Evolutionary conservation across 2,329 filamentous ascomycete genomes (phyloP).

Genomic region (Cryphonectria radicalis): DNA sequence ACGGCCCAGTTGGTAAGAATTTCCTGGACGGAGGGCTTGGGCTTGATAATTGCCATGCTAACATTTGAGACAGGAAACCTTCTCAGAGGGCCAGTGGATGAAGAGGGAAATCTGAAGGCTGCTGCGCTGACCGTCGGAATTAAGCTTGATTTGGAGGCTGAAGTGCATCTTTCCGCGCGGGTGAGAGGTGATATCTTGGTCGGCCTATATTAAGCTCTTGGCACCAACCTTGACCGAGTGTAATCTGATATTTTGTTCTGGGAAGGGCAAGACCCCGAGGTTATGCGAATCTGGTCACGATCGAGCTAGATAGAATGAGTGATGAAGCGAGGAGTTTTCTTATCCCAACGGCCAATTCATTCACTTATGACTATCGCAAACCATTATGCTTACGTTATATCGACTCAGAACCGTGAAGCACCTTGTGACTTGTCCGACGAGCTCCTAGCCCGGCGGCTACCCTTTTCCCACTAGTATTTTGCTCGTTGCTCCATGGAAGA

Average conservation of each 20-base stretch:
- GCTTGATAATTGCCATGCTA: background rate
- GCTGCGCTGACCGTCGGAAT: conserved; percentile 64
- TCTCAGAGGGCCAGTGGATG: conserved; percentile 60
- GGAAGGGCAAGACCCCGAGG: no score
- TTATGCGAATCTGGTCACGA: background rate
- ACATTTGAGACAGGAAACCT: conserved; percentile 48
- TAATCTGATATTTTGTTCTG: background rate
- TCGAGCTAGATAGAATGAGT: background rate
- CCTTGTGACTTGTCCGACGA: no score
- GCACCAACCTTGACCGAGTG: no score
- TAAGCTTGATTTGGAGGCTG: conserved; percentile 67
- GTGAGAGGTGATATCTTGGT: conserved; percentile 65
- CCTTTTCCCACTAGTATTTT: no score
- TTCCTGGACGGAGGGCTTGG: background rate
- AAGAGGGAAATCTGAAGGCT: conserved; percentile 60
- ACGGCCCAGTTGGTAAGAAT: conserved; percentile 21
- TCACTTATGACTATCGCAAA: background rate
- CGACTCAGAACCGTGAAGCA: no score
- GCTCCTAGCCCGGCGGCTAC: no score
- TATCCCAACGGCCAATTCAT: background rate
- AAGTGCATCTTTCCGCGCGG: conserved; percentile 63
- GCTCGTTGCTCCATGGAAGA: no score
- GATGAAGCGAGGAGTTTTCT: background rate
- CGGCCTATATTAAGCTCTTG: conserved; percentile 51
- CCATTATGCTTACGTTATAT: no score